A percentile compares a stretch with the other conserved stretches of the same genome.
Conservation (phyloP, 106 monocot species). For the Platanthera guangdongensis region DNA sequence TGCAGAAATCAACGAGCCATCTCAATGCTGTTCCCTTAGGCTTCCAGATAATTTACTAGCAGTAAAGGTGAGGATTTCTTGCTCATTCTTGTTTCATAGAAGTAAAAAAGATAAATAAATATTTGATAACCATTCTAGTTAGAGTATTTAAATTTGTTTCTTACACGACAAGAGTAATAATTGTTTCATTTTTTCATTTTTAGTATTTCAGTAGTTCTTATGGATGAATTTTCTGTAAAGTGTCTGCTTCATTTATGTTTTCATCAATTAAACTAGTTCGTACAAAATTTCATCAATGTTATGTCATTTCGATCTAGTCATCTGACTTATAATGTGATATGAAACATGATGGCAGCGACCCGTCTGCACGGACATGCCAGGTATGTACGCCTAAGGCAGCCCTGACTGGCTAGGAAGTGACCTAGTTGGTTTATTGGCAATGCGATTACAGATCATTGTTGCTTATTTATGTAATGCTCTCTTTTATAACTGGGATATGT, state of each 20-base stretch:
- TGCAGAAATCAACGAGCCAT: slow-evolving; percentile 38
- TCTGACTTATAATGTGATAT: not conserved
- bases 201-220: not conserved
- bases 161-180: not conserved
- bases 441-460: no score
- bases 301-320: not conserved
- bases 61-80: slow-evolving; percentile 29
- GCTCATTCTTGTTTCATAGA: not conserved
- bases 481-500: no score
- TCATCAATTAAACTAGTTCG: not conserved
- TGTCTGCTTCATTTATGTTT: not conserved
- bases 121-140: not conserved
- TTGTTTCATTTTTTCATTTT: not conserved
- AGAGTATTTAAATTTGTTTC: not conserved
- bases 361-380: no score
- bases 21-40: slow-evolving; percentile 40
- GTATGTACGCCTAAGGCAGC: no score
- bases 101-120: not conserved
- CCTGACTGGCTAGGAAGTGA: no score
- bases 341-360: no score
- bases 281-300: not conserved
- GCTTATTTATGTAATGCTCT: no score
- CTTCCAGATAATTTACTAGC: slow-evolving; percentile 32
- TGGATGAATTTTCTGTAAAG: not conserved
- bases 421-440: no score